Percentiles rank a stretch among this genome's conserved stretches.
Conservation (phyloP, 208 protist genomes). For the Trypanosomatidae sp. region DNA sequence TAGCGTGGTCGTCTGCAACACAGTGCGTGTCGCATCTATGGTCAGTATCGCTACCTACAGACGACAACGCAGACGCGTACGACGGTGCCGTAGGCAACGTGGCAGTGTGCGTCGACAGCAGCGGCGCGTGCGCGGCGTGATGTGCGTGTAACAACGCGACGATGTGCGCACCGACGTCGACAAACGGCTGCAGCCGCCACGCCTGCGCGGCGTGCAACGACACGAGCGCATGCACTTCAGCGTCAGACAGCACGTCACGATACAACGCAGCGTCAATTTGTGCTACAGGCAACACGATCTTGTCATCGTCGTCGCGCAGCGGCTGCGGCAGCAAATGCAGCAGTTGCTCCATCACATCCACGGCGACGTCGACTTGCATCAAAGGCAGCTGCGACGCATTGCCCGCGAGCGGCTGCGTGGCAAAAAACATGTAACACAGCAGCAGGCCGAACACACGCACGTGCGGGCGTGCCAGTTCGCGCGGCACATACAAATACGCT, state of each 20-base stretch:
- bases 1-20: too few species aligned
- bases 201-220: slow-evolving; percentile 9
- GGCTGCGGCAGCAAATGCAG: background rate
- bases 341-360: slow-evolving; percentile 1
- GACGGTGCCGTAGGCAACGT: too few species aligned
- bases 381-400: background rate
- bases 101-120: slow-evolving; percentile 7
- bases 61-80: too few species aligned
- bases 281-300: too few species aligned
- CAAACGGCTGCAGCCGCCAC: slow-evolving; percentile 33
- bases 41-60: too few species aligned
- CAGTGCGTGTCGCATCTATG: too few species aligned
- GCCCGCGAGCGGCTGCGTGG: slow-evolving; percentile 28
- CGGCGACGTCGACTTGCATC: background rate
- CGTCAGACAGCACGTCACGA: too few species aligned
- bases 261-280: too few species aligned
- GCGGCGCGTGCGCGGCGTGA: slow-evolving; percentile 12
- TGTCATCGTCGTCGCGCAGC: background rate
- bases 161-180: slow-evolving; percentile 11
- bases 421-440: slow-evolving; percentile 35
- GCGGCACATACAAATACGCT: slow-evolving; percentile 43
- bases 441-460: slow-evolving; percentile 50
- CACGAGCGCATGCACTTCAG: background rate
- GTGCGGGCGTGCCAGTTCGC: slow-evolving; percentile 11
- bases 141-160: slow-evolving; percentile 22